These are phyloP conservation scores for Metschnikowia chrysomelidarum DNA, from an alignment of 805 yeast genomes.

Conservation along the genomic window DNA sequence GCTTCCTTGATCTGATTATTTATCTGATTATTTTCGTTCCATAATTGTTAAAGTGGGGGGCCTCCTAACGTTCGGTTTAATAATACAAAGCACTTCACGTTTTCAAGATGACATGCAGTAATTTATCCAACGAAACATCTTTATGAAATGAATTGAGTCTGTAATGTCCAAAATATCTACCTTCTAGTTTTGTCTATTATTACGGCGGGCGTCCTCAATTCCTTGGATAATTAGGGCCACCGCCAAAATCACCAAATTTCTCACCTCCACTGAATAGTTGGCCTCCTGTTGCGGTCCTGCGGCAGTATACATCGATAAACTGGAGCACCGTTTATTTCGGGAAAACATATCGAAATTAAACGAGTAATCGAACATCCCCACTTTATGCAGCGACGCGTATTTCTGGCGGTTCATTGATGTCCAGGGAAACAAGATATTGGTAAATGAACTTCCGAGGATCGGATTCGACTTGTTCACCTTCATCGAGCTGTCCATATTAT, in stretches of 20 bases:
- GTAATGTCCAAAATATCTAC: too few species aligned
- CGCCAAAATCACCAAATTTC: not conserved
- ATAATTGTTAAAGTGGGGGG: too few species aligned
- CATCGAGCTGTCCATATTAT: conserved; percentile 1
- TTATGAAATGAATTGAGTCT: too few species aligned
- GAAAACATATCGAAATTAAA: not conserved
- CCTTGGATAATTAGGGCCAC: conserved; percentile 1
- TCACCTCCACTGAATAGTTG: conserved; percentile 2
- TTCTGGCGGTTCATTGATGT: not conserved
- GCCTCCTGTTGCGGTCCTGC: conserved; percentile 1
- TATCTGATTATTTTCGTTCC: too few species aligned
- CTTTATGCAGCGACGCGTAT: not conserved
- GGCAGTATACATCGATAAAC: conserved; percentile 1
- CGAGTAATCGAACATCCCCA: conserved; percentile 5
- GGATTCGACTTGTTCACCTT: conserved; percentile 1
- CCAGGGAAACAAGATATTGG: not conserved
- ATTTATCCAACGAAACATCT: too few species aligned
- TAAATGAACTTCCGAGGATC: conserved; percentile 1
- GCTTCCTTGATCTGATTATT: too few species aligned
- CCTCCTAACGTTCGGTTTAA: too few species aligned
- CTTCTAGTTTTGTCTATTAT: too few species aligned
- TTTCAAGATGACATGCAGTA: too few species aligned
- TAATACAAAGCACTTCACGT: too few species aligned
- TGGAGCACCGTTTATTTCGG: not conserved
- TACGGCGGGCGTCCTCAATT: conserved; percentile 3